Conservation (phyloP, 192 early-diverging fungal genomes). For the Entomortierella chlamydospora region DNA sequence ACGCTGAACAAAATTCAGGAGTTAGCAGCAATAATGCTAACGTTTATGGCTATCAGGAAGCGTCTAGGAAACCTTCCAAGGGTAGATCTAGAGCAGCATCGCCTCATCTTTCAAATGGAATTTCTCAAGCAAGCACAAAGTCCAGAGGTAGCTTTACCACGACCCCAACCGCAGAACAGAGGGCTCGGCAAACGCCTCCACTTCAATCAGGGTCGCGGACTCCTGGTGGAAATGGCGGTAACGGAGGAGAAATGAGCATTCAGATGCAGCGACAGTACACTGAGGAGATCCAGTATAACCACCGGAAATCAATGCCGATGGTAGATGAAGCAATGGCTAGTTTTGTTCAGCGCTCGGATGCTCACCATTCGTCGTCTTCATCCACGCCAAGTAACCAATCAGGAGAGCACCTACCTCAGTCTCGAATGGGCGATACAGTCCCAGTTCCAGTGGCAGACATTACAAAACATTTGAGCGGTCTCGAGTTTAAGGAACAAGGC, state of each 20-base stretch:
- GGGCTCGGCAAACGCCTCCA: slow-evolving; percentile 21
- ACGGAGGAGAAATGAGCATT: background rate
- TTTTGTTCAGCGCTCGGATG: slow-evolving; percentile 19
- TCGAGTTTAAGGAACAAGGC: slow-evolving; percentile 43
- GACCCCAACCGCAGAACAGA: slow-evolving; percentile 22
- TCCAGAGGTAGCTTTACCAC: slow-evolving; percentile 23
- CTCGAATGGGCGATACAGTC: background rate
- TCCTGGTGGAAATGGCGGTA: slow-evolving; percentile 11
- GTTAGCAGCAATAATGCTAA: background rate
- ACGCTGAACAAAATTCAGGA: background rate
- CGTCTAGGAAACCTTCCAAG: slow-evolving; percentile 10
- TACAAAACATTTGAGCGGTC: slow-evolving; percentile 43
- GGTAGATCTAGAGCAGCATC: slow-evolving; percentile 17
- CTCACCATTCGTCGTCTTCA: slow-evolving; percentile 16
- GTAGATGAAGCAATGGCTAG: slow-evolving; percentile 29
- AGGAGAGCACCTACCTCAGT: slow-evolving; percentile 11
- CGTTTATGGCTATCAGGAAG: slow-evolving; percentile 7
- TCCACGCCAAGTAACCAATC: slow-evolving; percentile 30
- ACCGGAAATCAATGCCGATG: slow-evolving; percentile 14
- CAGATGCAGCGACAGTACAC: slow-evolving; percentile 37
- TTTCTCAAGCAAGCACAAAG: slow-evolving; percentile 18
- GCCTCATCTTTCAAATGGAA: slow-evolving; percentile 22
- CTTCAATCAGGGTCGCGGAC: slow-evolving; percentile 34
- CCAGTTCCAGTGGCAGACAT: slow-evolving; percentile 48
- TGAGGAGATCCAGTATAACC: slow-evolving; percentile 27